Evolutionary conservation across 1,139 yeast species (phyloP).

Genomic region (Blastobotrys indianensis): DNA sequence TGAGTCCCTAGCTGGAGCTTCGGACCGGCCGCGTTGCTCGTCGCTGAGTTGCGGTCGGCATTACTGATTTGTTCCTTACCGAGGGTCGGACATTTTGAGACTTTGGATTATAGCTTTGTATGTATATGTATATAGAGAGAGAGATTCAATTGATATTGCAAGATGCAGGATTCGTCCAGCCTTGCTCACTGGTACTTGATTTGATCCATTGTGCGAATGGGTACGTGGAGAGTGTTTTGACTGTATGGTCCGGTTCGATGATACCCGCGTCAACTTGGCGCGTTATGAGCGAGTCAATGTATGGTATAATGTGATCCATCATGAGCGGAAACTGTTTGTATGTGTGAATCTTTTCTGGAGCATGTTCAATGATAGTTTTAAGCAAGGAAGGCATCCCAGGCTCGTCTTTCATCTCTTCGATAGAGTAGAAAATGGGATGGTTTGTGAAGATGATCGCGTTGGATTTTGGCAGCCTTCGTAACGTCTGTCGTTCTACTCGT

Average conservation of each 20-base stretch:
- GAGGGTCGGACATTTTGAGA: conserved; percentile 27
- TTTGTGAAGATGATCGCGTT: conserved; percentile 58
- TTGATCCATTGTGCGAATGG: conserved; percentile 49
- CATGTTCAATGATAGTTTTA: conserved; percentile 57
- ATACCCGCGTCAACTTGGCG: conserved; percentile 54
- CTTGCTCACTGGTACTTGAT: conserved; percentile 17
- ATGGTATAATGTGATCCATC: conserved; percentile 54
- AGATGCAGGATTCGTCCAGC: conserved; percentile 25
- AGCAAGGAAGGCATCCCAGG: conserved; percentile 64
- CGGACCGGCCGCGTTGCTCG: conserved; percentile 14
- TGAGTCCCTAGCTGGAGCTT: conserved; percentile 33
- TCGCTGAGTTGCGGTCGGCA: conserved; percentile 11
- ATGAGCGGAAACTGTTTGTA: conserved; percentile 55
- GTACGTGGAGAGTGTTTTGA: conserved; percentile 55
- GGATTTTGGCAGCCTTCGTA: conserved; percentile 57
- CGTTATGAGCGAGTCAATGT: conserved; percentile 50
- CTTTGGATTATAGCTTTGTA: not conserved
- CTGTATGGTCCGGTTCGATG: conserved; percentile 50
- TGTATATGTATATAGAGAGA: not conserved
- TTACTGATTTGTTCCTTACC: conserved; percentile 32
- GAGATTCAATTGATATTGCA: conserved; percentile 2
- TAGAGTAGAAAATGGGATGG: conserved; percentile 63
- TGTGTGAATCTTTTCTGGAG: conserved; percentile 57
- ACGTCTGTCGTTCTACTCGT: conserved; percentile 59
- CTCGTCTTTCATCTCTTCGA: conserved; percentile 75